Conservation (phyloP, 495 filamentous ascomycete species). For the Astrocystis sublimbata region DNA sequence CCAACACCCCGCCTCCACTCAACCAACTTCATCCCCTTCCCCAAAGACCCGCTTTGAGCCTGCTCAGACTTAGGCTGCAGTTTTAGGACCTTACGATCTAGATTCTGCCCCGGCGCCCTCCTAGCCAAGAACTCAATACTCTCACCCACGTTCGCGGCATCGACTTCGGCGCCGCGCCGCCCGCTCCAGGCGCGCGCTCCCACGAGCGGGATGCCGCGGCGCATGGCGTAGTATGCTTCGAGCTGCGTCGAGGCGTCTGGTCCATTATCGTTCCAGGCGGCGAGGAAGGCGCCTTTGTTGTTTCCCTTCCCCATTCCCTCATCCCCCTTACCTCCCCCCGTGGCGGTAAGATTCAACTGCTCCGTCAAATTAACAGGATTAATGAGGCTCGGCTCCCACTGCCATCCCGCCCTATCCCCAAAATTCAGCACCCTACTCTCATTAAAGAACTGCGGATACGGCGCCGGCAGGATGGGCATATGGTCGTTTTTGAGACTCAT, state of each 20-base stretch:
- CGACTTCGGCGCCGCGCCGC: constrained; percentile 36
- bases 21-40: constrained; percentile 15
- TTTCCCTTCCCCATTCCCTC: constrained; percentile 36
- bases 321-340: too few relatives aligned
- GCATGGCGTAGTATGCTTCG: constrained; percentile 55
- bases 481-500: constrained; percentile 58
- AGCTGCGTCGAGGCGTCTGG: constrained; percentile 58
- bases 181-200: constrained; percentile 48
- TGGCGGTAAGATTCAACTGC: constrained; percentile 29
- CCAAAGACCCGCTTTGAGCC: background rate
- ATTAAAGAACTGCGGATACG: constrained; percentile 57
- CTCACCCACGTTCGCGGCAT: constrained; percentile 15
- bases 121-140: constrained; percentile 38
- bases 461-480: constrained; percentile 52
- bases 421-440: constrained; percentile 51
- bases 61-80: too few relatives aligned
- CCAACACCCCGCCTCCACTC: background rate
- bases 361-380: constrained; percentile 48
- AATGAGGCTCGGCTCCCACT: constrained; percentile 54
- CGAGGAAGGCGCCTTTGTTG: constrained; percentile 52
- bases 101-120: constrained; percentile 50
- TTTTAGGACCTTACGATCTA: constrained; percentile 49
- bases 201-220: constrained; percentile 49
- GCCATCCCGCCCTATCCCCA: constrained; percentile 41
- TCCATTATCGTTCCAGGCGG: constrained; percentile 60